These are phyloP conservation scores for Entophlyctis luteolus DNA, from an alignment of 192 early-diverging fungal species.

Conservation along the genomic window DNA sequence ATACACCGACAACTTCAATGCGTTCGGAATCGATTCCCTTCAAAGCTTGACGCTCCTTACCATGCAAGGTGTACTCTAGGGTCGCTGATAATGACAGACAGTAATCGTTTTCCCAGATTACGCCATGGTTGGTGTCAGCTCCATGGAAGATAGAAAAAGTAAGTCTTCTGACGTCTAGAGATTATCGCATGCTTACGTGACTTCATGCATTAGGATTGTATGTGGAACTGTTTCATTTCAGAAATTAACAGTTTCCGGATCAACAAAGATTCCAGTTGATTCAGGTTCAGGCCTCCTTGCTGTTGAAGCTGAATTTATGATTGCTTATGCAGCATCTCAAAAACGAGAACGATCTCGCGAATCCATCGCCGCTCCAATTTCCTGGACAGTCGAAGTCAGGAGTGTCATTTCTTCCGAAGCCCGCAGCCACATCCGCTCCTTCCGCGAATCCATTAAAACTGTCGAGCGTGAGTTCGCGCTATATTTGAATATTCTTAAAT, in stretches of 20 bases:
- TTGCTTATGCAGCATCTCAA: constrained; percentile 28
- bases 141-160: constrained; percentile 55
- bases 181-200: too few species aligned
- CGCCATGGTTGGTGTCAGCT: constrained; percentile 46
- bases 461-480: too few species aligned
- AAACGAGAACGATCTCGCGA: constrained; percentile 24
- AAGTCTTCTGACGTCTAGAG: constrained; percentile 9
- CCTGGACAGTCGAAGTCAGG: constrained; percentile 17
- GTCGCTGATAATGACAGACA: background rate
- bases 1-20: constrained; percentile 56
- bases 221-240: too few species aligned
- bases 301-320: too few species aligned
- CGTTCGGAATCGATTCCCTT: constrained; percentile 47
- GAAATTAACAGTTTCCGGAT: too few species aligned
- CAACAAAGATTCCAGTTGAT: constrained; percentile 60
- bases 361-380: constrained; percentile 16
- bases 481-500: too few species aligned
- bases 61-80: constrained; percentile 66
- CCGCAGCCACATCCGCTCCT: constrained; percentile 2
- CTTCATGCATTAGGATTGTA: too few species aligned
- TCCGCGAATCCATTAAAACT: too few species aligned
- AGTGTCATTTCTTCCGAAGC: constrained; percentile 27
- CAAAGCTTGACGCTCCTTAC: constrained; percentile 67
- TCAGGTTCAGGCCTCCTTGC: too few species aligned
- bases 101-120: constrained; percentile 35